These are phyloP conservation scores for Alternaria arborescens DNA, from an alignment of 2,329 filamentous ascomycete genomes.

Conservation along the genomic window DNA sequence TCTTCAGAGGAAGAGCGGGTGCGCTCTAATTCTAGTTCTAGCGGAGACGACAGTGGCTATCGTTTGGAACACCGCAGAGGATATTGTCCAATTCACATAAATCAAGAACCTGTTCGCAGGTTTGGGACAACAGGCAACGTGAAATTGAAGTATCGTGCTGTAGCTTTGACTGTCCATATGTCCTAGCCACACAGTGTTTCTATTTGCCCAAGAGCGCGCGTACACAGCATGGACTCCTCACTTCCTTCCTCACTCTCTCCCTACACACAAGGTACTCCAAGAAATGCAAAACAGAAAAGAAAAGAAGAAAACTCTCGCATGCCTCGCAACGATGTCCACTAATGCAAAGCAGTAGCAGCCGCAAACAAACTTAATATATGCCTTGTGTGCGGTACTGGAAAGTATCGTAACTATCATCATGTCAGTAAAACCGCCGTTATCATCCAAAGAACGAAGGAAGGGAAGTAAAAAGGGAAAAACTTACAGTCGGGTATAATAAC, in stretches of 20 bases:
- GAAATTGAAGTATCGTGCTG: too few species aligned
- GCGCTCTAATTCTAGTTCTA: too few species aligned
- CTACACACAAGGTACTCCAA: neutral
- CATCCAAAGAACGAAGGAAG: neutral
- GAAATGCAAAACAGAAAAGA: neutral
- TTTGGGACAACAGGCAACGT: too few species aligned
- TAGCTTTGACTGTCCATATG: too few species aligned
- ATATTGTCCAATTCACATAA: too few species aligned
- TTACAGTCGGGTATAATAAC: slow-evolving; percentile 86
- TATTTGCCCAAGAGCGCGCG: neutral
- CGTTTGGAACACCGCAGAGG: too few species aligned
- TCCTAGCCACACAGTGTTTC: neutral
- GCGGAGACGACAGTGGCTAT: too few species aligned
- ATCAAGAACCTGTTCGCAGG: too few species aligned
- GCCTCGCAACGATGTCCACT: neutral
- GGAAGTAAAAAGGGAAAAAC: slow-evolving; percentile 40
- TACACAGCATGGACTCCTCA: neutral
- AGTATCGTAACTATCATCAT: slow-evolving; percentile 74
- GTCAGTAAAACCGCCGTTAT: neutral
- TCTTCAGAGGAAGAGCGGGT: too few species aligned
- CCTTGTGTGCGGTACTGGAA: slow-evolving; percentile 90
- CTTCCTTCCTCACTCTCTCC: neutral
- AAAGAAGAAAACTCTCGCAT: neutral
- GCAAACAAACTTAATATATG: slow-evolving; percentile 69
- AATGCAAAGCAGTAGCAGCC: neutral